These are phyloP conservation scores for Fusarium siculi DNA, from an alignment of 2,329 filamentous ascomycete genomes.

Conservation along the genomic window DNA sequence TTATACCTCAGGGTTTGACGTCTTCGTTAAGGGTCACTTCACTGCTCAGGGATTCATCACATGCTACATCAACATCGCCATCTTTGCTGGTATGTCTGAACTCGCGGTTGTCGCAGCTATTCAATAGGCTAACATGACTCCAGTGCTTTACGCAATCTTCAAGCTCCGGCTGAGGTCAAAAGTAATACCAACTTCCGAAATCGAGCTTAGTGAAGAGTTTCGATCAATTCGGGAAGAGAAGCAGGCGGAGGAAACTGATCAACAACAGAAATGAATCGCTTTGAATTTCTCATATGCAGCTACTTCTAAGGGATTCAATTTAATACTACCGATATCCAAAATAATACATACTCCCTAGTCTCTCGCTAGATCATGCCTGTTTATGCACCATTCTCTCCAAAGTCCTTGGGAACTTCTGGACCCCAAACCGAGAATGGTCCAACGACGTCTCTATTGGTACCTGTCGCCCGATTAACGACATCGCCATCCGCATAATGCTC, in stretches of 20 bases:
- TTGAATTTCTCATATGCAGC: rapidly evolving
- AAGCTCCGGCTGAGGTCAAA: background rate
- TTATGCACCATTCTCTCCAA: background rate
- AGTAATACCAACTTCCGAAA: background rate
- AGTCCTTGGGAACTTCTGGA: background rate
- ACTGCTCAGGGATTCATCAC: background rate
- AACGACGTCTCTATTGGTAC: background rate
- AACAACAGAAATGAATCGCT: too few relatives aligned
- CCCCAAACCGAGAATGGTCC: background rate
- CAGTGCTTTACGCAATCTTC: background rate
- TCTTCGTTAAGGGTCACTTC: background rate
- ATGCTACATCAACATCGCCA: background rate
- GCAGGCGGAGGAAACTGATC: background rate
- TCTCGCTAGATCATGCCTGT: too few relatives aligned
- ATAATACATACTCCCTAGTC: too few relatives aligned
- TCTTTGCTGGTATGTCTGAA: background rate
- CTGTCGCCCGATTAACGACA: background rate
- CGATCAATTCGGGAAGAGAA: background rate
- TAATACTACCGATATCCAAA: rapidly evolving
- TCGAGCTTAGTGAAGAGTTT: background rate
- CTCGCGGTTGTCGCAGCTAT: rapidly evolving
- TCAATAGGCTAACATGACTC: rapidly evolving
- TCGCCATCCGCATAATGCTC: background rate
- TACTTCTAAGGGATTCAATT: rapidly evolving
- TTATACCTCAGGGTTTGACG: background rate